phyloP scores from a whole-genome alignment of 2,329 filamentous ascomycete genomes.

The Dothiorella sarmentorum region DNA sequence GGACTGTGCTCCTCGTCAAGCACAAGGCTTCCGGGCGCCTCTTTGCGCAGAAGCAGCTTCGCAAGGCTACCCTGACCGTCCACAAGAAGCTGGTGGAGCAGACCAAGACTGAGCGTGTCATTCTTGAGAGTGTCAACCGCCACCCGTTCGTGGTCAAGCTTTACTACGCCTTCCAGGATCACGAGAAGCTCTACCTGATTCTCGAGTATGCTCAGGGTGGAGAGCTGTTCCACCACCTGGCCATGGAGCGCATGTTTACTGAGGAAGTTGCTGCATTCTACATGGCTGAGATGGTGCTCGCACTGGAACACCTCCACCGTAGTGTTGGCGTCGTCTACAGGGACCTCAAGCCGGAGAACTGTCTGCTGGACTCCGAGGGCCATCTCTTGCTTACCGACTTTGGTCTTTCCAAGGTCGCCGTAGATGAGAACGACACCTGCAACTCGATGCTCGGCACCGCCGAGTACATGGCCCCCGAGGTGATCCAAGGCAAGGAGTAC shows the following conservation, averaged over 20 bases:
- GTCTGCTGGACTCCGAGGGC: conserved; percentile 83
- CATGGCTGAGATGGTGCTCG: conserved; percentile 96
- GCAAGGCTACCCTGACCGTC: conserved; percentile 90
- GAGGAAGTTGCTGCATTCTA: conserved; percentile 91
- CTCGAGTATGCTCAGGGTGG: conserved; percentile 96
- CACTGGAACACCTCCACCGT: conserved; percentile 87
- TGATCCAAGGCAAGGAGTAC: conserved; percentile 83
- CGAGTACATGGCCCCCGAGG: conserved; percentile 98
- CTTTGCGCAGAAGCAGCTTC: conserved; percentile 97
- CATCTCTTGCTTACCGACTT: conserved; percentile 96
- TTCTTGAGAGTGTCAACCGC: conserved; percentile 91
- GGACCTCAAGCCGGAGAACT: conserved; percentile 97
- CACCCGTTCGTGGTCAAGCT: conserved; percentile 98
- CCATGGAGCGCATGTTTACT: conserved; percentile 90
- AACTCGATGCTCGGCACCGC: conserved; percentile 91
- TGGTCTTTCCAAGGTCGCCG: conserved; percentile 88
- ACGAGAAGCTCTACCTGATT: conserved; percentile 95
- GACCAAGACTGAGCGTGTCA: conserved; percentile 92
- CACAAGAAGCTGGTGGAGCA: conserved; percentile 96
- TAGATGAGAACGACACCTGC: conserved; percentile 69
- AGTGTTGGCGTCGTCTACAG: conserved; percentile 93
- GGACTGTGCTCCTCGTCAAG: conserved; percentile 90
- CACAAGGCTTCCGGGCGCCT: conserved; percentile 82
- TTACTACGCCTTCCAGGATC: conserved; percentile 97
- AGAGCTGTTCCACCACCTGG: conserved; percentile 93